Evolutionary conservation across 2,329 filamentous ascomycete genomes (phyloP).

Genomic region (Pseudonectria foliicola): DNA sequence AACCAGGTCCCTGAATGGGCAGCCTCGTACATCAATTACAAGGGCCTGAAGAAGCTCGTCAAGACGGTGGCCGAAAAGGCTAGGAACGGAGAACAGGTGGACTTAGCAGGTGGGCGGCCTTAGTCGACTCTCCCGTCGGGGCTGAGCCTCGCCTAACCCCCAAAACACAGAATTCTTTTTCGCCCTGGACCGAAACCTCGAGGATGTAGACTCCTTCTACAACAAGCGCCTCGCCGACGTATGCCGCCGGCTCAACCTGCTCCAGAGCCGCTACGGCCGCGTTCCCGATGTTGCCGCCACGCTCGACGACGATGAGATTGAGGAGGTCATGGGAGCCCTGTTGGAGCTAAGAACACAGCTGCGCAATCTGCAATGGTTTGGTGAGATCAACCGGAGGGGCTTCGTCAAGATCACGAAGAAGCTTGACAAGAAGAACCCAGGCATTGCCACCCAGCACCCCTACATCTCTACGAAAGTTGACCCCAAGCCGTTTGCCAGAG

Average conservation of each 20-base stretch:
- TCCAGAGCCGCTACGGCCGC: slow-evolving; percentile 81
- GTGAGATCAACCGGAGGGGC: slow-evolving; percentile 88
- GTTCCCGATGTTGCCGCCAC: slow-evolving; percentile 60
- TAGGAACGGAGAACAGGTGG: slow-evolving; percentile 65
- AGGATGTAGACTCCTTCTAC: slow-evolving; percentile 94
- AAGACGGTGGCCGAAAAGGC: slow-evolving; percentile 64
- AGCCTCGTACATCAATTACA: slow-evolving; percentile 80
- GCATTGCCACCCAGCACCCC: slow-evolving; percentile 67
- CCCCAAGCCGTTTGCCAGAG: slow-evolving; percentile 79
- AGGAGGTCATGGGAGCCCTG: slow-evolving; percentile 84
- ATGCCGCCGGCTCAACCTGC: slow-evolving; percentile 72
- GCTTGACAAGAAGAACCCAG: slow-evolving; percentile 85
- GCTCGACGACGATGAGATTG: slow-evolving; percentile 80
- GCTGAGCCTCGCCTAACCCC: slow-evolving; percentile 26
- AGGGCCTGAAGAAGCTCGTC: slow-evolving; percentile 89
- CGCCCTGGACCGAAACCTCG: slow-evolving; percentile 90
- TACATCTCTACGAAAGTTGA: slow-evolving; percentile 92
- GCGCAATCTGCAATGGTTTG: slow-evolving; percentile 94
- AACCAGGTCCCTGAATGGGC: slow-evolving; percentile 88
- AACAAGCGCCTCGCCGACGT: slow-evolving; percentile 90
- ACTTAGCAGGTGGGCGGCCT: slow-evolving; percentile 77
- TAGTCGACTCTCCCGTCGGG: slow-evolving; percentile 22
- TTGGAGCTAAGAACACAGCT: slow-evolving; percentile 82
- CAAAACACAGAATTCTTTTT: slow-evolving; percentile 80
- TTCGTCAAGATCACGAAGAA: slow-evolving; percentile 99